Evolutionary conservation across 1,139 yeast species (phyloP).

Genomic region (Yamadazyma diddensiae): DNA sequence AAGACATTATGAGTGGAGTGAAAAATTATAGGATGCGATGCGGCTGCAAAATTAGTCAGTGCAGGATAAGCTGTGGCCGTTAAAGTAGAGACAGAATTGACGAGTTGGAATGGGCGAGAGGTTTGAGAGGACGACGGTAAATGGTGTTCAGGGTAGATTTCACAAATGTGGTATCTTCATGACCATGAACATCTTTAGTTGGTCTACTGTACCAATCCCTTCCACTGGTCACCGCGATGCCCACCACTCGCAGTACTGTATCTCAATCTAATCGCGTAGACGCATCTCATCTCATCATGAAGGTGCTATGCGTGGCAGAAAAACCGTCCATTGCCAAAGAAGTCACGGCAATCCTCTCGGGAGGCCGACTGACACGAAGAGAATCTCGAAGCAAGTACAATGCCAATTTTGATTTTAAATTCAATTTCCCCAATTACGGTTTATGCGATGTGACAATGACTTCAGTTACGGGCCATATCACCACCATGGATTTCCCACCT

Average conservation of each 20-base stretch:
- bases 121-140: no score
- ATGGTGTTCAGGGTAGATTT: no score
- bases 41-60: background rate
- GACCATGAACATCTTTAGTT: no score
- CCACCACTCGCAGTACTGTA: no score
- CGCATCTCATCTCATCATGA: constrained; percentile 37
- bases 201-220: no score
- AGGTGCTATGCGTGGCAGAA: constrained; percentile 92
- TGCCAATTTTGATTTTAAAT: constrained; percentile 77
- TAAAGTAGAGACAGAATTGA: no score
- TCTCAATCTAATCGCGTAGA: no score
- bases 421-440: constrained; percentile 58
- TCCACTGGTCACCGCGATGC: no score
- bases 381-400: constrained; percentile 59
- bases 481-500: constrained; percentile 61
- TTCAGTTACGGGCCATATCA: constrained; percentile 84
- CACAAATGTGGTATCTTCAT: no score
- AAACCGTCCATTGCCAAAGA: constrained; percentile 93
- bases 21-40: background rate
- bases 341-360: constrained; percentile 72
- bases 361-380: constrained; percentile 55
- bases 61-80: no score
- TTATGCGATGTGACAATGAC: constrained; percentile 85
- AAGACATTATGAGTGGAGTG: background rate
- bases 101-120: no score